Evolutionary conservation across 225 moss, liverwort and hornwort genomes (phyloP), one percentile per base, ranked within the genome.

Genomic region (Physcomitrellopsis africana): DNA sequence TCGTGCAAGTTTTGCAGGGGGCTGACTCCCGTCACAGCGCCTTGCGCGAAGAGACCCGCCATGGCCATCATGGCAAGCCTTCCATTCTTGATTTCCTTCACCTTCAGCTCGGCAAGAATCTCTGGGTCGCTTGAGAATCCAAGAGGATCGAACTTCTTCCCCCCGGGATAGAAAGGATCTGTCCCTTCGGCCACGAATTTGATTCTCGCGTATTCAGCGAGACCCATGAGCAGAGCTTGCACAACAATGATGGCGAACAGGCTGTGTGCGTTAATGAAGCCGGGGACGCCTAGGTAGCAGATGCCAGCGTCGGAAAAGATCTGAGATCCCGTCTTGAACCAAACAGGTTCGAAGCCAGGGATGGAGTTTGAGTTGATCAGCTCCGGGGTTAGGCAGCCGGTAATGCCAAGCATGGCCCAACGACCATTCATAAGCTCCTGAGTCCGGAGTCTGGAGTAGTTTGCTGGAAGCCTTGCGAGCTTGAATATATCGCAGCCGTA

Each of bases 331-430:
- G 81, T 11, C 22, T 78, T 78, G 69, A 83, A 86, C 86, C 86
- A 86, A 0, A 81, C 73, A 0, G 83, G 81, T 13, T 85, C 81
- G 18, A 65, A 85, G 1, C 82, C 82, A 0, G 82, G 68, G 0
- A 62, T 1, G 10, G 75, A 0, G 44, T 63, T 41, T 0, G 86
- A 44, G 14, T 60, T 70, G 45, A 83, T 69, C 22, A 89, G 17
- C 76, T 83, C 85, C 9, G 85, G 85, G 0, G 51, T 55, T 9
- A 83, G 51, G 63, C 88, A 88, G n/a, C 88, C 78, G 0, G 62
- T 65, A 15, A 83, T 77, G 1, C 85, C 88, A 68, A 89, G 70
- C 88, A 88, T 88, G 14, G 88, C 88, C 85, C 88, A 88, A 1
- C 88, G 83, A 15, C 75, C 88, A 23, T 86, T 80, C 79, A 83